phyloP scores from a whole-genome alignment of 345 rosid species.

The Gossypium sturtianum region DNA sequence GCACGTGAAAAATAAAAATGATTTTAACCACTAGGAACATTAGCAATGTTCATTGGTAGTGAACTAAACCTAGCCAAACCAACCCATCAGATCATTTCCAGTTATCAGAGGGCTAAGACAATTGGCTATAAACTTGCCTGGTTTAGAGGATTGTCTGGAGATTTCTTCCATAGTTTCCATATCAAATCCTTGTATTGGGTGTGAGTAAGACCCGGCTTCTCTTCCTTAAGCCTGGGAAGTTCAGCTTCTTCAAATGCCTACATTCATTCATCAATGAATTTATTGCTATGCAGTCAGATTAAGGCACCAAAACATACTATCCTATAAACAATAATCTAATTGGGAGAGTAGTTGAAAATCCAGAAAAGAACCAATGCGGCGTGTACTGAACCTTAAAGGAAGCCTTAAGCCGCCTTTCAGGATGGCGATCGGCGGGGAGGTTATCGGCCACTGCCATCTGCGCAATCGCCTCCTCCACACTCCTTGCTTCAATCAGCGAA shows the following conservation, averaged over 20 bases:
- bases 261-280: slow-evolving; percentile 6
- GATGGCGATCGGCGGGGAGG: slow-evolving; percentile 76
- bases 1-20: slow-evolving; percentile 16
- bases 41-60: background rate
- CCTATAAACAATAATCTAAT: background rate
- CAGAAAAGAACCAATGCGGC: background rate
- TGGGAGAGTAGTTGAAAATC: background rate
- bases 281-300: background rate
- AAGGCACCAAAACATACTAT: background rate
- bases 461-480: slow-evolving; percentile 84
- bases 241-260: slow-evolving; percentile 96
- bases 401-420: slow-evolving; percentile 87
- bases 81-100: background rate
- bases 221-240: slow-evolving; percentile 82
- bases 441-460: slow-evolving; percentile 58
- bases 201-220: slow-evolving; percentile 97
- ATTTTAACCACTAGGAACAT: background rate
- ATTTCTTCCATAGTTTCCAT: slow-evolving; percentile 99
- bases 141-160: slow-evolving; percentile 97
- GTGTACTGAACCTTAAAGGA: slow-evolving; percentile 64
- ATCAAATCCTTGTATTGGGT: slow-evolving; percentile 92
- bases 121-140: slow-evolving; percentile 39
- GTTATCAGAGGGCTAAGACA: background rate
- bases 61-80: background rate
- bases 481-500: slow-evolving; percentile 72